phyloP scores from a whole-genome alignment of 2,329 filamentous ascomycete genomes.

The Bipolaris gigantea region DNA sequence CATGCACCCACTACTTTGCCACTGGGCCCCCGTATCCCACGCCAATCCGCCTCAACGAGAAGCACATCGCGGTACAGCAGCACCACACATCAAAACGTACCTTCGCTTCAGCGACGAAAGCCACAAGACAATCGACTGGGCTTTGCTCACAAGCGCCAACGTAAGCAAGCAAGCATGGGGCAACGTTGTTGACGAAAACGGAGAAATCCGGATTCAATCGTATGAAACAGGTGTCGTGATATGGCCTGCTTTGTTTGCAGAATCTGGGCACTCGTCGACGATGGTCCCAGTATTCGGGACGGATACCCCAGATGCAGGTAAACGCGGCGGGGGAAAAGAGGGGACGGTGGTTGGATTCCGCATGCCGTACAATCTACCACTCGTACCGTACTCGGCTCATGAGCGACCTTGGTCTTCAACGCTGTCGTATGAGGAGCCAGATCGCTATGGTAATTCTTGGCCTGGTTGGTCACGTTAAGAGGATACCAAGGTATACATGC shows the following conservation, averaged over 20 bases:
- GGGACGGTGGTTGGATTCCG: constrained; percentile 64
- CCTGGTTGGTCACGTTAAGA: constrained; percentile 15
- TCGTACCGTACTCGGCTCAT: constrained; percentile 63
- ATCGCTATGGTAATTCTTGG: constrained; percentile 59
- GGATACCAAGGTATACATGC: background rate
- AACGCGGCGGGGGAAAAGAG: background rate
- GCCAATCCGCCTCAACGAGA: background rate
- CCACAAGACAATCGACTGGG: constrained; percentile 72
- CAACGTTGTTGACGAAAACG: constrained; percentile 58
- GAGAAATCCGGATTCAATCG: constrained; percentile 71
- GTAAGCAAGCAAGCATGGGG: constrained; percentile 90
- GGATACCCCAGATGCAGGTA: constrained; percentile 7
- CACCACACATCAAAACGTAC: constrained; percentile 90
- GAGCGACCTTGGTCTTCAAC: constrained; percentile 81
- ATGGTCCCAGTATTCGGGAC: constrained; percentile 72
- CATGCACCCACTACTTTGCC: constrained; percentile 68
- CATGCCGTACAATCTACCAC: constrained; percentile 80
- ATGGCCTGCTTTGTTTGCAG: constrained; percentile 65
- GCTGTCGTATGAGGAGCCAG: constrained; percentile 60
- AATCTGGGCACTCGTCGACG: constrained; percentile 11
- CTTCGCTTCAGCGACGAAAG: constrained; percentile 59
- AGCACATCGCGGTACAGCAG: constrained; percentile 58
- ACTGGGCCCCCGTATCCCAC: constrained; percentile 61
- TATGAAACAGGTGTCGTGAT: constrained; percentile 84
- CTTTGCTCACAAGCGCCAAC: constrained; percentile 86